Evolutionary conservation across 495 filamentous ascomycete species (phyloP), one percentile per base, ranked within the genome.

Genomic region (Podospora pseudopauciseta): DNA sequence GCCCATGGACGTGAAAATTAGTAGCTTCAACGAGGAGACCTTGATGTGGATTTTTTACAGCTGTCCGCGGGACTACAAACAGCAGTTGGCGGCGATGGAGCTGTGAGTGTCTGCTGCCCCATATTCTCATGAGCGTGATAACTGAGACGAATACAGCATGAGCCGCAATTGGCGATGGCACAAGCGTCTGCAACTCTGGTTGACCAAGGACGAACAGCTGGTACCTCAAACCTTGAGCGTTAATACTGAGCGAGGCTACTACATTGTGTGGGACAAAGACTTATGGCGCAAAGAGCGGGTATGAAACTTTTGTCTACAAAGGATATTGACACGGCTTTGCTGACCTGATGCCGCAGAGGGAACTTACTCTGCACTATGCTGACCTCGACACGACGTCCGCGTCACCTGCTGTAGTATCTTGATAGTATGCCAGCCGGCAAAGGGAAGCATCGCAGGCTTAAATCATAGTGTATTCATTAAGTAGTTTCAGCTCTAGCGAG

Each of bases 1-100:
- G 72, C 86, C 88, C 18, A 82, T 97, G 20, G 87, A 92, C 59
- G 86, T 87, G 63, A 91, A 94, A 70, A 91, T 96, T 59, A 82
- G 84, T 18, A 91, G 88, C 64, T 96, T 97, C 80, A 90, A 90
- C 69, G 92, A 96, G 67, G 94, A 97, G 76, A 96, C 93, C 0
- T 83, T 97, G 65, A 93, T 97, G 77, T 93, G 90, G 82, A 95
- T 97, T 69, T 97, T 97, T 83, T 97, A 96, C 81, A 92, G 89
- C 79, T 90, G 91, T 79, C 91, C 93, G 2, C 82, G 88, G 39
- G 93, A 96, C 74, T 84, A 91, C 68, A 86, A 93, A 79, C 94
- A 97, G 78, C 90, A 96, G 69, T 78, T 92, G 68, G 94, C 91
- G 11, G 92, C 92, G 2, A 82, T 87, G 54, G 93, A 97, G 77